phyloP scores from a whole-genome alignment of 225 moss, liverwort and hornwort genomes.

The Straminergon stramineum region DNA sequence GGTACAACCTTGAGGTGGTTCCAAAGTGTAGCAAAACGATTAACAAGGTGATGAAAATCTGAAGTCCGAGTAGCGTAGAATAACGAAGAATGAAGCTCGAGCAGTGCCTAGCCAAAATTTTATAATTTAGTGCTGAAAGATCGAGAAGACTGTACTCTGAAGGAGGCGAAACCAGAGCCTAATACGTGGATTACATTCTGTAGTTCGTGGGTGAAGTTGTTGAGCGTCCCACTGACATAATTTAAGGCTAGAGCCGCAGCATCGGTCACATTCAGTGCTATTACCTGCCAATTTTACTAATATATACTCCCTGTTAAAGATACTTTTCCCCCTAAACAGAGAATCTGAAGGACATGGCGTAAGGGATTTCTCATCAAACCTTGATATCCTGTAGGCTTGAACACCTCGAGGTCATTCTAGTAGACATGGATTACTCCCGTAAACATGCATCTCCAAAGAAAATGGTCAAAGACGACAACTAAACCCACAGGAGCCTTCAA shows the following conservation, averaged over 20 bases:
- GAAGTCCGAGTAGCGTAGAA: background rate
- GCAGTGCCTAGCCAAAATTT: background rate
- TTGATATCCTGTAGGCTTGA: background rate
- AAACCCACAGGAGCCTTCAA: constrained; percentile 22
- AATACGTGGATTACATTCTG: background rate
- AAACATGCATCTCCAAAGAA: background rate
- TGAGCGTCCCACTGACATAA: constrained; percentile 75
- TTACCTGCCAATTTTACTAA: background rate
- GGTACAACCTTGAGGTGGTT: too few relatives aligned
- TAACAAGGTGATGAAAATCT: too few relatives aligned
- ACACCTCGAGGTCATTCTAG: background rate
- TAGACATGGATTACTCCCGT: background rate
- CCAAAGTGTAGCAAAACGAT: too few relatives aligned
- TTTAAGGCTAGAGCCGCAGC: constrained; percentile 50
- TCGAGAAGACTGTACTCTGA: background rate
- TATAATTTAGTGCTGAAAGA: background rate
- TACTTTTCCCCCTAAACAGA: background rate
- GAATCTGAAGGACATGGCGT: background rate
- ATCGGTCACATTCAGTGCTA: constrained; percentile 33
- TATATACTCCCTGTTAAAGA: background rate
- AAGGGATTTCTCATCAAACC: background rate
- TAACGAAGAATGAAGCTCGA: background rate
- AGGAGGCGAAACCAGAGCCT: background rate
- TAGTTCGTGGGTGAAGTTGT: constrained; percentile 43
- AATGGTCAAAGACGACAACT: background rate